phyloP scores from a whole-genome alignment of 2,329 filamentous ascomycete genomes.

The Aspergillus bombycis region DNA sequence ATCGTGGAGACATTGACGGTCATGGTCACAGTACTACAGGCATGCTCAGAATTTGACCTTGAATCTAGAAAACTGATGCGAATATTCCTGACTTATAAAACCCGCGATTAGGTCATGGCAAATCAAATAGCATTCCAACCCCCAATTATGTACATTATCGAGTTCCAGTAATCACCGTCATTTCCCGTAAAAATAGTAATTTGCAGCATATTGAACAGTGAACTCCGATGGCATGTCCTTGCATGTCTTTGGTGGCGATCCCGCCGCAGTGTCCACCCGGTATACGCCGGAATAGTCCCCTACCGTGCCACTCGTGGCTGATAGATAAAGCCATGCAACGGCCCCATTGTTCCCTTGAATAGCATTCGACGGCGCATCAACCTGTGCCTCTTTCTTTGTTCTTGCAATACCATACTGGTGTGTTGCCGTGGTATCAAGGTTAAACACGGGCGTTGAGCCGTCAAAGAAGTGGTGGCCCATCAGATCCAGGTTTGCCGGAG shows the following conservation, averaged over 20 bases:
- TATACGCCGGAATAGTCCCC: conserved; percentile 75
- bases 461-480: conserved; percentile 83
- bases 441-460: conserved; percentile 74
- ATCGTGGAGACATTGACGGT: neutral
- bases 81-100: neutral
- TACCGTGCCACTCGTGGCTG: conserved; percentile 56
- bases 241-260: conserved; percentile 74
- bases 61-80: neutral
- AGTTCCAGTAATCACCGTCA: conserved; percentile 16
- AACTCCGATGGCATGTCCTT: conserved; percentile 65
- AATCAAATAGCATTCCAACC: neutral
- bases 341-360: conserved; percentile 65
- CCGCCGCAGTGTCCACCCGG: conserved; percentile 81
- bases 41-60: neutral
- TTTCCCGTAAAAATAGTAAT: conserved; percentile 68
- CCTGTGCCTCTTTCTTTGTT: conserved; percentile 64
- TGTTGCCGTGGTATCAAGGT: conserved; percentile 64
- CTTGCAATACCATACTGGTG: conserved; percentile 58
- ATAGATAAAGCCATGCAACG: conserved; percentile 80
- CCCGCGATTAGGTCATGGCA: neutral
- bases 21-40: neutral
- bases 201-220: conserved; percentile 76
- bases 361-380: conserved; percentile 65
- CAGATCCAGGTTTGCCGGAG: conserved; percentile 63
- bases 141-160: neutral